These are phyloP conservation scores for Mucor saturninus DNA, from an alignment of 371 early-diverging fungal genomes.

Conservation along the genomic window DNA sequence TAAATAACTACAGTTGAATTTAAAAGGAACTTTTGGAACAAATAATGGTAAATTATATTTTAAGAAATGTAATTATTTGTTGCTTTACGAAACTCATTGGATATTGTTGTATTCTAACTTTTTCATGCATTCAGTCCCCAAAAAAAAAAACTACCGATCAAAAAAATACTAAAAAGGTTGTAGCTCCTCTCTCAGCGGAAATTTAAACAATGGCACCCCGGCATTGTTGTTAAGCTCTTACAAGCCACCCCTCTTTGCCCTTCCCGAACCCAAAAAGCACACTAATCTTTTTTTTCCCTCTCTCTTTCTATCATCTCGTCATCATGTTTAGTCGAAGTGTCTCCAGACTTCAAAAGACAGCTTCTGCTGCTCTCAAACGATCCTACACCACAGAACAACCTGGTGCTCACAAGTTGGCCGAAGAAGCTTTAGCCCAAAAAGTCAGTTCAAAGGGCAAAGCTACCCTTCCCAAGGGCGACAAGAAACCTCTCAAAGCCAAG, in stretches of 20 bases:
- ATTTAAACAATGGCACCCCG: constrained; percentile 7
- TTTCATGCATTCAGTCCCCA: background rate
- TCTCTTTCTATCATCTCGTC: constrained; percentile 1
- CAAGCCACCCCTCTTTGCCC: constrained; percentile 23
- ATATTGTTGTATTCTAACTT: background rate
- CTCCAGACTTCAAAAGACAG: constrained; percentile 17
- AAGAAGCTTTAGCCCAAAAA: constrained; percentile 57
- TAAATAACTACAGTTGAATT: constrained; percentile 25
- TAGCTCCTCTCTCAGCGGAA: constrained; percentile 1
- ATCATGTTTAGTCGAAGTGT: constrained; percentile 25
- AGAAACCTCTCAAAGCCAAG: constrained; percentile 52
- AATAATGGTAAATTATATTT: constrained; percentile 20
- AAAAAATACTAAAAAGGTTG: background rate
- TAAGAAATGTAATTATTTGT: background rate
- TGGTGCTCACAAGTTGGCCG: constrained; percentile 41
- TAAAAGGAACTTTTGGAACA: constrained; percentile 21
- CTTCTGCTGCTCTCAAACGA: constrained; percentile 15
- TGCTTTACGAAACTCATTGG: background rate
- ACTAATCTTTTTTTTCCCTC: background rate
- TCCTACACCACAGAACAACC: constrained; percentile 14
- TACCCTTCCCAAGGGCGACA: constrained; percentile 58
- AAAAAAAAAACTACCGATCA: background rate
- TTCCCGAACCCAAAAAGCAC: no score
- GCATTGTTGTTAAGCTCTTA: background rate
- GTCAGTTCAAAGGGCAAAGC: constrained; percentile 37